Evolutionary conservation across 2,329 filamentous ascomycete species (phyloP).

Genomic region (Emmonsiellopsis sp.): DNA sequence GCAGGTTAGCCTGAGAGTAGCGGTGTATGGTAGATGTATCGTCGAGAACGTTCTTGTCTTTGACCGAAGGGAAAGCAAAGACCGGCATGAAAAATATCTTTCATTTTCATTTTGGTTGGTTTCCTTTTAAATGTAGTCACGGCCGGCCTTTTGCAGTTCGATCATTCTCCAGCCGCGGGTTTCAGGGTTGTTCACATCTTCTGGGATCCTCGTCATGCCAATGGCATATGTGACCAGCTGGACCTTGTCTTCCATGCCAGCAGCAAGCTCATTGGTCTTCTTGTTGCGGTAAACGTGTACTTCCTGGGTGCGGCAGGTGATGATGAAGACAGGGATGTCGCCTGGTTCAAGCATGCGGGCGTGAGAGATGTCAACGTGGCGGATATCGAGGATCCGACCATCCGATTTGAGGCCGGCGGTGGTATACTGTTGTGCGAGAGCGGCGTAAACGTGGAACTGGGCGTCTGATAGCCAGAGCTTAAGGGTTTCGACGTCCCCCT

Average conservation of each 20-base stretch:
- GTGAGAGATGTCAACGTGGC: conserved; percentile 67
- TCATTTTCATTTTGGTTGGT: too few relatives aligned
- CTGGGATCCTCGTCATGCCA: conserved; percentile 82
- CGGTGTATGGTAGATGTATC: neutral
- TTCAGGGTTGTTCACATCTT: conserved; percentile 95
- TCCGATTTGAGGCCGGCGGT: conserved; percentile 89
- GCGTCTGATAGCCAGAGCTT: conserved; percentile 94
- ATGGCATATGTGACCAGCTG: conserved; percentile 98
- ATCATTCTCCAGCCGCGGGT: conserved; percentile 95
- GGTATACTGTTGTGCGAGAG: conserved; percentile 93
- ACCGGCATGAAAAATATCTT: neutral
- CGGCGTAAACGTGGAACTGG: conserved; percentile 92
- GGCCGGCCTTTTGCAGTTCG: conserved; percentile 94
- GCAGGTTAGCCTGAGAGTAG: neutral
- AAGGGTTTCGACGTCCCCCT: conserved; percentile 81
- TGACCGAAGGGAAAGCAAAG: neutral
- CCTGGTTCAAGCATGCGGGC: conserved; percentile 40
- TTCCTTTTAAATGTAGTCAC: conserved; percentile 64
- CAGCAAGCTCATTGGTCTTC: conserved; percentile 80
- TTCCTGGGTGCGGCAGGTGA: conserved; percentile 93
- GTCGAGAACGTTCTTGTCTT: neutral
- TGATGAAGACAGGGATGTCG: conserved; percentile 77
- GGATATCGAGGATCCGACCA: conserved; percentile 88
- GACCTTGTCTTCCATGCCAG: conserved; percentile 97
- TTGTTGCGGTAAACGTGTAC: conserved; percentile 93